Evolutionary conservation across 176 grass and related monocot genomes (phyloP), one percentile per base, ranked within the genome.

Genomic region (Phragmites australis): DNA sequence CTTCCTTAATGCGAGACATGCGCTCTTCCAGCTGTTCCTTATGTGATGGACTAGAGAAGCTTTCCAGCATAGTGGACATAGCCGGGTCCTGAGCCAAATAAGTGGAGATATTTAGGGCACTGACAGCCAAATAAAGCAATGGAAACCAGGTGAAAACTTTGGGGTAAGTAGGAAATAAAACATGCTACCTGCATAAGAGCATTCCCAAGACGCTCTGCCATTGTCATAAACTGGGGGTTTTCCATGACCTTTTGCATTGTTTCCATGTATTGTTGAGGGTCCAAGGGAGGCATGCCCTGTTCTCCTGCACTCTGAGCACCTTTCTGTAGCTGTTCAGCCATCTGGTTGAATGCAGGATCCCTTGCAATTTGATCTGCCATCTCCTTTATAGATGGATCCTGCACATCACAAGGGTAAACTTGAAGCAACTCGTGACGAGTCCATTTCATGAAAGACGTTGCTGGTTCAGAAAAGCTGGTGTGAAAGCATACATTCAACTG

Each of bases 181-280:
- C 1, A 25, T 30, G n/a, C 42, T 63, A 97, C 93, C 93, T 97
- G 94, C 94, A 93, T 97, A 57, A 97, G 86, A 79, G 94, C 84
- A 82, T 82, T 89, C 65, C 94, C 94, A 55, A 97, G 88, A 37
- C 84, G 86, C 45, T 97, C 94, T 55, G 93, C 93, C 93, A 97
- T 93, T 80, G 86, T 85, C 83, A 97, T 83, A 67, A 97, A 97
- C 57, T 87, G 91, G 74, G 93, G 93, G 47, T 97, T 97, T 79
- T 97, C 85, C 93, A 97, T 97, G 62, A 97, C 93, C 81, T 89
- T 92, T 61, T 97, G 93, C 93, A 97, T 97, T 25, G 93, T 97
- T 70, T 92, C 89, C 45, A 97, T 79, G 77, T 97, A 97, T 40
- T 97, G 83, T 10, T 91, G 83, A 75, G 93, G 93, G 80, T 97